Evolutionary conservation across 139 green algal species (phyloP), one percentile per base, ranked within the genome.

Genomic region (Volvox africanus): DNA sequence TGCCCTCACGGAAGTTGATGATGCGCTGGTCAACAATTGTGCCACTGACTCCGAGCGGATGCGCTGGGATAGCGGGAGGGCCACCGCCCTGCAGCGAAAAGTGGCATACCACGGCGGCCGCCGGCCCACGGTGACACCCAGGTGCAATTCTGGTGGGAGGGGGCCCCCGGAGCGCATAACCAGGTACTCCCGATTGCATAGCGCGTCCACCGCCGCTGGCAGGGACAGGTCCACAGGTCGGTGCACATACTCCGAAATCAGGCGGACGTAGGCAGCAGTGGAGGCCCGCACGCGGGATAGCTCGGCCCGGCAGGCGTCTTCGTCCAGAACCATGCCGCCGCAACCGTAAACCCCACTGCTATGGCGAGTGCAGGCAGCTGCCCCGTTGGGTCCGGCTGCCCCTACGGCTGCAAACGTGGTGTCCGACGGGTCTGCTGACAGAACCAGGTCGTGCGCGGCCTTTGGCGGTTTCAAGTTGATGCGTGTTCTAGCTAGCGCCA

Each of bases 401-500:
- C 50, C 55, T 75, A n/a, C n/a, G n/a, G n/a, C n/a, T n/a, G n/a
- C n/a, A n/a, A n/a, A n/a, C n/a, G n/a, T n/a, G n/a, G 78, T 24
- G 78, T 79, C 22, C 67, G 67, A 26, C 24, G 32, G 2, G 77
- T 33, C 33, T n/a, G 30, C 33, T 61, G 26, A 35, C 33, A n/a
- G 77, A 3, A 32, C 44, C 44, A 55, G 9, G 44, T 55, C 44
- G 44, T 24, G 65, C 65, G 65, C 65, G 65, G 21, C 65, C 11
- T 73, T 24, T 2, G 80, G 80, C n/a, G 80, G 18, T 82, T 82
- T 61, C 6, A 33, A 35, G 76, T 68, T 30, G 11, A 83, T 30
- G 50, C 86, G 71, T 19, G 50, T 84, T 26, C 86, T 50, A 1
- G 86, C 86, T 5, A 91, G 76, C 33, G 61, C 76, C 12, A 50